Conservation (phyloP, 441 rosid species). For the Metrosideros polymorpha region DNA sequence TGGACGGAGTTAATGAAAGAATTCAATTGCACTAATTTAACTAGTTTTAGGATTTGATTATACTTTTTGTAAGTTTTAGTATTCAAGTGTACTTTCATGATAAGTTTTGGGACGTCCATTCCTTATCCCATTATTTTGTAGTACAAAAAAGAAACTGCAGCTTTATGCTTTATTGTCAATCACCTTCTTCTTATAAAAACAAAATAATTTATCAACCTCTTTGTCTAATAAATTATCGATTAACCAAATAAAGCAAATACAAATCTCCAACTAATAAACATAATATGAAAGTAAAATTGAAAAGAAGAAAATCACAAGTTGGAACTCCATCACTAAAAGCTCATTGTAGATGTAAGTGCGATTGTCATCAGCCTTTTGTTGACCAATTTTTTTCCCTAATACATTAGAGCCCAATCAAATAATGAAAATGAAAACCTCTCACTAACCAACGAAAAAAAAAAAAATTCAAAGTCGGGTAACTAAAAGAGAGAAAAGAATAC, state of each 20-base stretch:
- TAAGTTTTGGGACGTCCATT: no score
- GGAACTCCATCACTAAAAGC: background rate
- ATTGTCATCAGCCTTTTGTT: background rate
- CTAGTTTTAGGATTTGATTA: no score
- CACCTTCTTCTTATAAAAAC: background rate
- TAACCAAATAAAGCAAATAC: background rate
- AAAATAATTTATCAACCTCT: no score
- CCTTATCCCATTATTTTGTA: no score
- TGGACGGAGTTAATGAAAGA: no score
- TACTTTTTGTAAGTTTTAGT: no score
- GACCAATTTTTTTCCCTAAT: background rate
- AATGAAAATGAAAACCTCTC: no score
- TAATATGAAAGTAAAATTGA: background rate
- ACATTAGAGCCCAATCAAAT: background rate
- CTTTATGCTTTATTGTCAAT: background rate
- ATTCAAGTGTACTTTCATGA: no score
- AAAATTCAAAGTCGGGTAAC: background rate
- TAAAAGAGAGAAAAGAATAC: background rate
- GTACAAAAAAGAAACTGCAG: no score
- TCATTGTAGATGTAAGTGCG: background rate
- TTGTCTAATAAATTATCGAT: background rate
- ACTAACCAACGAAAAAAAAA: no score
- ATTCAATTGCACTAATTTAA: no score
- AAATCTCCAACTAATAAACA: background rate
- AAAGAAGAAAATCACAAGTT: background rate